Base-by-base conservation (phyloP, 768 basidiomycete genomes). In the Lactarius indigo region DNA sequence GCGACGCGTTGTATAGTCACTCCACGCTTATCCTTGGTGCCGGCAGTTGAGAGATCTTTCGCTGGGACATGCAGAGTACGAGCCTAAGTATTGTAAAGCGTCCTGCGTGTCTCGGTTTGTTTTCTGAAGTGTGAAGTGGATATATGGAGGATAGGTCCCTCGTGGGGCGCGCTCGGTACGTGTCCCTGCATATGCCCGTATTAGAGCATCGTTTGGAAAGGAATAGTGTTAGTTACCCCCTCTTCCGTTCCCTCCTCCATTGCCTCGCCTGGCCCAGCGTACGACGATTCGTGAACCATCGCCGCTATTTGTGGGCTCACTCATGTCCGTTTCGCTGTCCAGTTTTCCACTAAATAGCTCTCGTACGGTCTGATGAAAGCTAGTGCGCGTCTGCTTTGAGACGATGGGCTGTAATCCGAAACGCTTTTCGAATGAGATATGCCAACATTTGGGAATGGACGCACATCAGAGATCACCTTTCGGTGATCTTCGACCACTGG, bases 51-150 rank as follows among this genome's bases (percentile, higher is more conserved):
- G 9, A 99, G 81, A 73, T 96, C 93, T 76, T 91, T 94, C 59
- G 87, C 75, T 28, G 81, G 85, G 65, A 88, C 86, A 68, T 90
- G 88, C n/a, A 98, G 80, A 35, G 84, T 81, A 17, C 94, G 87
- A 20, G 92, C 82, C 37, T n/a, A 99, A 78, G 72, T 96, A 82
- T 1, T 85, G 82, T 26, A 99, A 85, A 2, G 93, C 94, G 73
- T 98, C 97, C 74, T 97, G 95, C 3, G 94, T 97, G 74, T 99
- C 97, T 54, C 97, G 88, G 74, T 99, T 99, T 26, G 95, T 92
- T 78, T 99, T 99, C 74, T 96, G 95, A 39, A 99, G 79, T 1
- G 93, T 97, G 76, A 98, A 97, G 74, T 98, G 95, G 69, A 98
- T 94, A 74, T 91, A 99, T 0, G 90, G 91, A 65, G 91, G 91